Evolutionary conservation across 306 rosid species (phyloP), one percentile per base, ranked within the genome.

Genomic region (Vicia faba): DNA sequence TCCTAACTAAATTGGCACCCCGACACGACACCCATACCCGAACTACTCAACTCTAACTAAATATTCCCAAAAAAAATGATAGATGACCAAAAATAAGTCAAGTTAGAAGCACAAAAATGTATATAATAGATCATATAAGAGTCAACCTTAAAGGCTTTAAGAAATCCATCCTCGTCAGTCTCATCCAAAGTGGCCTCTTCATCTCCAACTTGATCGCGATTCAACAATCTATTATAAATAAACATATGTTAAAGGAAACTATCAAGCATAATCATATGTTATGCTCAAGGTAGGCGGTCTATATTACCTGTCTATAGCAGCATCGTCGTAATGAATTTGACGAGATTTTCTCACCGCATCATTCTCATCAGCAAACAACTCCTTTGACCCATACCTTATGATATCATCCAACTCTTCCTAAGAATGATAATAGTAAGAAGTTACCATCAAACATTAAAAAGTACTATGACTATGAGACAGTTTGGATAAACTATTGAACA

Each of bases 381-480:
- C 99, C 85, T 86, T 88, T 7, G 99, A 90, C 43, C 99, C 97
- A 72, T 93, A 90, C 80, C 97, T 83, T 72, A 93, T 88, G 79
- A 93, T 93, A 72, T 93, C 99, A 79, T 93, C 95, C 71, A 93
- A 83, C 83, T 93, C 97, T 79, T 93, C 99, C 99, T 93, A 77
- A 41, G 44, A 14, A 63, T 62, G 78, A 75, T 9, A 14, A 68
- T 23, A 53, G 39, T 63, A 54, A 64, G 33, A 74, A 73, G 55
- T 67, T 73, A 64, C 44, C 70, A 72, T 71, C 64, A 72, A 38
- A 66, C 69, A 63, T 54, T 61, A 61, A 63, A 68, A 18, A 66
- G 29, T 51, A 40, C 57, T 10, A 39, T 29, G 40, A 33, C 62
- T 12, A 39, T 20, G 45, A 59, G 26, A 39, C n/a, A 14, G 26